Evolutionary conservation across 257 asterid species (phyloP).

Genomic region (Solanum chilense): DNA sequence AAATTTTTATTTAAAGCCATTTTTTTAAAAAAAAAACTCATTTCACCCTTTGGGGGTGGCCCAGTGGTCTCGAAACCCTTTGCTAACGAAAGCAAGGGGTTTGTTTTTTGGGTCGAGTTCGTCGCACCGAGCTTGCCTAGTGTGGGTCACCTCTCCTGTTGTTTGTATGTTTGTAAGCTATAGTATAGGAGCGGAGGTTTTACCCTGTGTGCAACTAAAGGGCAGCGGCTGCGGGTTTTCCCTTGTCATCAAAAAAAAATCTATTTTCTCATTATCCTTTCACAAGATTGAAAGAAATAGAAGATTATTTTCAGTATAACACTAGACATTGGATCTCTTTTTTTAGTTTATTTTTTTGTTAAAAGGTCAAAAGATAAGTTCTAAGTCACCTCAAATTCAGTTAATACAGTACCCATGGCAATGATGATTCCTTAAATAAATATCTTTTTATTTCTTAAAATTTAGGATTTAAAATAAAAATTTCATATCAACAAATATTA

Average conservation of each 20-base stretch:
- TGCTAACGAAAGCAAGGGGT: not conserved
- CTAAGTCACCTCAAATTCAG: not conserved
- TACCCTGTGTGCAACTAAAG: not conserved
- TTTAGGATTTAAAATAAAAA: not conserved
- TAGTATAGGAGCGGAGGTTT: not conserved
- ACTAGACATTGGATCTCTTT: not conserved
- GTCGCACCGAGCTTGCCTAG: not conserved
- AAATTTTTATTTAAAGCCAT: not conserved
- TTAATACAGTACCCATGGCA: not conserved
- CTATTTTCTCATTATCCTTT: not conserved
- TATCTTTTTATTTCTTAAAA: not conserved
- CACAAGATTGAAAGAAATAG: not conserved
- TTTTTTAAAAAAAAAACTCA: fast-evolving
- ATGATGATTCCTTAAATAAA: not conserved
- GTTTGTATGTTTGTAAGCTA: not conserved
- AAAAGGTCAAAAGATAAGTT: not conserved
- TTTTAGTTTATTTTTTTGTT: not conserved
- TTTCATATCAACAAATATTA: not conserved
- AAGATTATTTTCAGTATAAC: not conserved
- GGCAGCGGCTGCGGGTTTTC: not conserved
- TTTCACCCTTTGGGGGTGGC: not conserved
- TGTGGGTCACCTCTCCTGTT: not conserved
- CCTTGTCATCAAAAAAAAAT: not conserved
- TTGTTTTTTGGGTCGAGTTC: not conserved
- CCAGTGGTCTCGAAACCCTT: not conserved